Evolutionary conservation across 345 rosid genomes (phyloP).

Genomic region (Pugionium cornutum): DNA sequence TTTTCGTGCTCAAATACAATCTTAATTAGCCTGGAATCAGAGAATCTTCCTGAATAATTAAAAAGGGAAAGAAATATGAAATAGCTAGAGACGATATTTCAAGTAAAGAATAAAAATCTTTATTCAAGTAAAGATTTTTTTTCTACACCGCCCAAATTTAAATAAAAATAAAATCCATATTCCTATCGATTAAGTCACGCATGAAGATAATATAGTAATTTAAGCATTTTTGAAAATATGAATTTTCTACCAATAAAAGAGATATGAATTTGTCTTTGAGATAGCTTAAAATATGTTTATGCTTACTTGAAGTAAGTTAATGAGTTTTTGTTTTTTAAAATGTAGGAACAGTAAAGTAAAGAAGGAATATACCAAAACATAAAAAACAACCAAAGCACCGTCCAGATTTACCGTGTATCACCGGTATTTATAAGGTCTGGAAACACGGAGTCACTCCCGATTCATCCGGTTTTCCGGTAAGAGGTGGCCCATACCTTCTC

Average conservation of each 20-base stretch:
- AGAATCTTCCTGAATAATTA: neutral
- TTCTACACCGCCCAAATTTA: neutral
- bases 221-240: too few species aligned
- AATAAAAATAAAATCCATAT: neutral
- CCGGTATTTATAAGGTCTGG: slow-evolving; percentile 1
- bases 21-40: neutral
- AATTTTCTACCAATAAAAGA: too few species aligned
- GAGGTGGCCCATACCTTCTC: slow-evolving; percentile 8
- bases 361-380: neutral
- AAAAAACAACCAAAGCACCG: slow-evolving; percentile 10
- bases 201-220: neutral
- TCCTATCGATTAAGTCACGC: slow-evolving; percentile 1
- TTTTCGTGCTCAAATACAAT: slow-evolving; percentile 11
- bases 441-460: slow-evolving; percentile 11
- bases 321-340: too few species aligned
- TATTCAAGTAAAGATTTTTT: too few species aligned
- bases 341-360: neutral
- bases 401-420: slow-evolving; percentile 17
- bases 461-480: neutral
- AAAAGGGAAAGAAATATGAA: neutral
- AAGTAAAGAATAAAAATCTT: neutral
- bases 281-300: too few species aligned
- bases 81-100: slow-evolving; percentile 1
- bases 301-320: too few species aligned
- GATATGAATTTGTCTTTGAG: too few species aligned